Evolutionary conservation across 2,329 filamentous ascomycete species (phyloP).

Genomic region (Penicillium occitanis): DNA sequence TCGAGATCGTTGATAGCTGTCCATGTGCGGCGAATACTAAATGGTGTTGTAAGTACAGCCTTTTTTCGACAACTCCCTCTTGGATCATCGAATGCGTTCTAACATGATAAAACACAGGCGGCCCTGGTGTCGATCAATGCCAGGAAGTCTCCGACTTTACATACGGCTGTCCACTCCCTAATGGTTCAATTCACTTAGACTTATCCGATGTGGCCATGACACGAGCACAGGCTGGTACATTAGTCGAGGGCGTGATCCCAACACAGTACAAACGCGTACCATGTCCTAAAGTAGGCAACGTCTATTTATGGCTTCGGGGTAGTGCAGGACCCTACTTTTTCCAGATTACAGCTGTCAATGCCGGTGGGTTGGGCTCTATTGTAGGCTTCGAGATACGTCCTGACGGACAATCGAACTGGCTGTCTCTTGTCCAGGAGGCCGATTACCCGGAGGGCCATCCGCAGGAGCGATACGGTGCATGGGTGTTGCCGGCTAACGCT

Average conservation of each 20-base stretch:
- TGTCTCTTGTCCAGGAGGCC: conserved; percentile 12
- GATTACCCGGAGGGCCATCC: conserved; percentile 15
- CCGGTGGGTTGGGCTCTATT: conserved; percentile 5
- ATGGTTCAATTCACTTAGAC: conserved; percentile 12
- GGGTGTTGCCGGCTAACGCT: conserved; percentile 7
- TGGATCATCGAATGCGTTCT: background rate
- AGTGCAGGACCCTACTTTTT: conserved; percentile 11
- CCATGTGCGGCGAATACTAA: conserved; percentile 14
- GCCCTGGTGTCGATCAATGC: conserved; percentile 16
- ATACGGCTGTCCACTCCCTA: conserved; percentile 11
- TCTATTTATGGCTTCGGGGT: conserved; percentile 13
- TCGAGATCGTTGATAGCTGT: conserved; percentile 15
- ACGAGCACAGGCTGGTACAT: conserved; percentile 7
- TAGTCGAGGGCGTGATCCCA: conserved; percentile 11
- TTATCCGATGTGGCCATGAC: conserved; percentile 14
- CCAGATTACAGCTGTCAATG: conserved; percentile 16
- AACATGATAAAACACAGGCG: background rate
- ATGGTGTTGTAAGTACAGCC: conserved; percentile 12
- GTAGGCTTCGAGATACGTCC: conserved; percentile 16
- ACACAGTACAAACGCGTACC: conserved; percentile 17
- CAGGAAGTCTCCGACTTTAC: conserved; percentile 13
- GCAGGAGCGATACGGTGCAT: conserved; percentile 16
- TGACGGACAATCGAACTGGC: conserved; percentile 7
- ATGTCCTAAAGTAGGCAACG: conserved; percentile 14
- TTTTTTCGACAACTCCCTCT: background rate